Evolutionary conservation across 371 early-diverging fungal genomes (phyloP).

Genomic region (Apophysomyces variabilis): DNA sequence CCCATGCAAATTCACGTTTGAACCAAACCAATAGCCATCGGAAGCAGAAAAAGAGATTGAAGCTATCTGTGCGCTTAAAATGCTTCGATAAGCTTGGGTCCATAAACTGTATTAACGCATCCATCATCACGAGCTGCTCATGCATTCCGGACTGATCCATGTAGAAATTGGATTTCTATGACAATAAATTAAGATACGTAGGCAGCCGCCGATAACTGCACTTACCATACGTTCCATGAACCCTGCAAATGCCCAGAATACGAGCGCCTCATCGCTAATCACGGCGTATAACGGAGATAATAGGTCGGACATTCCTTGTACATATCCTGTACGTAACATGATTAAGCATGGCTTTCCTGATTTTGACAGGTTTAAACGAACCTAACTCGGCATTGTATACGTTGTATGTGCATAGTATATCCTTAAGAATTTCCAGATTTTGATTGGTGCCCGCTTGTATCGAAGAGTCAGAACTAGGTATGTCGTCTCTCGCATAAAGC

Average conservation of each 20-base stretch:
- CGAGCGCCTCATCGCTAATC: slow-evolving; percentile 80
- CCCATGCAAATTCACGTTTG: slow-evolving; percentile 92
- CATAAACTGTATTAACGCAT: slow-evolving; percentile 78
- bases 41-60: slow-evolving; percentile 92
- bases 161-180: slow-evolving; percentile 75
- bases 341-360: background rate
- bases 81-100: slow-evolving; percentile 83
- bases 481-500: slow-evolving; percentile 72
- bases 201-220: background rate
- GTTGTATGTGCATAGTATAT: slow-evolving; percentile 88
- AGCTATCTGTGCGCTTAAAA: slow-evolving; percentile 75
- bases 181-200: background rate
- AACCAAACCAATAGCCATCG: slow-evolving; percentile 95
- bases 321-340: slow-evolving; percentile 68
- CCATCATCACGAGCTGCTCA: slow-evolving; percentile 76
- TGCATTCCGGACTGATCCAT: slow-evolving; percentile 92
- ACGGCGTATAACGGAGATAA: slow-evolving; percentile 86
- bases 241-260: slow-evolving; percentile 89
- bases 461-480: slow-evolving; percentile 62
- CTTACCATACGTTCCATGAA: slow-evolving; percentile 88
- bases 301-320: slow-evolving; percentile 98
- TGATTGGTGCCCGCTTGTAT: slow-evolving; percentile 62
- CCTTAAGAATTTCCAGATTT: slow-evolving; percentile 77
- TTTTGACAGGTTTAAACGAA: slow-evolving; percentile 1
- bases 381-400: slow-evolving; percentile 51